Conservation (phyloP, 2,329 filamentous ascomycete genomes). For the Tothia fuscella region DNA sequence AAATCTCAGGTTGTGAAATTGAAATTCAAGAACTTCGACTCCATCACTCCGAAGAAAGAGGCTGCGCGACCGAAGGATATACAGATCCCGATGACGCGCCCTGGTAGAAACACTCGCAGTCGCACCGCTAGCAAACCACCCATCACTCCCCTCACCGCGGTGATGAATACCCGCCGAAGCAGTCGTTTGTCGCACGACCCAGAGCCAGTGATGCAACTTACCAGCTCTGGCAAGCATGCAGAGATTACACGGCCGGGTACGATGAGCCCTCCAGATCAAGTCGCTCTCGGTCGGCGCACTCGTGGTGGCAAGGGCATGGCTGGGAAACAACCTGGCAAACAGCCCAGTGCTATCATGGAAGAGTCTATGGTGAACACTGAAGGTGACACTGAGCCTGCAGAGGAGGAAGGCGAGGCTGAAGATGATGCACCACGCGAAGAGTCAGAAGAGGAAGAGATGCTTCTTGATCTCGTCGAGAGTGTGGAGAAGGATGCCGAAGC, state of each 20-base stretch:
- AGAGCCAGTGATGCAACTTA: conserved; percentile 44
- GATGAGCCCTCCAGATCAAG: conserved; percentile 35
- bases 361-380: conserved; percentile 35
- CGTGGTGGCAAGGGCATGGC: conserved; percentile 34
- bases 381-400: conserved; percentile 18
- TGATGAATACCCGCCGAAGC: conserved; percentile 36
- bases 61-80: no score
- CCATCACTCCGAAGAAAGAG: no score
- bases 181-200: conserved; percentile 48
- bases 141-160: conserved; percentile 14
- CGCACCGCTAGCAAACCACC: conserved; percentile 15
- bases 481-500: conserved; percentile 13
- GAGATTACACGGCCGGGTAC: conserved; percentile 43
- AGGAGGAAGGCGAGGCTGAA: conserved; percentile 12
- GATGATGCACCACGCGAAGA: not conserved
- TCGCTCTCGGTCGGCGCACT: conserved; percentile 29
- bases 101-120: conserved; percentile 18
- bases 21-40: not conserved
- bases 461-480: conserved; percentile 22
- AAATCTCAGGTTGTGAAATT: no score
- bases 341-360: conserved; percentile 37
- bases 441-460: conserved; percentile 13
- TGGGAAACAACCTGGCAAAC: conserved; percentile 2
- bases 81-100: conserved; percentile 14
- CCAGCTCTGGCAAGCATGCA: conserved; percentile 46